phyloP scores from a whole-genome alignment of 2,329 filamentous ascomycete species.

The Leptographium radiaticola region DNA sequence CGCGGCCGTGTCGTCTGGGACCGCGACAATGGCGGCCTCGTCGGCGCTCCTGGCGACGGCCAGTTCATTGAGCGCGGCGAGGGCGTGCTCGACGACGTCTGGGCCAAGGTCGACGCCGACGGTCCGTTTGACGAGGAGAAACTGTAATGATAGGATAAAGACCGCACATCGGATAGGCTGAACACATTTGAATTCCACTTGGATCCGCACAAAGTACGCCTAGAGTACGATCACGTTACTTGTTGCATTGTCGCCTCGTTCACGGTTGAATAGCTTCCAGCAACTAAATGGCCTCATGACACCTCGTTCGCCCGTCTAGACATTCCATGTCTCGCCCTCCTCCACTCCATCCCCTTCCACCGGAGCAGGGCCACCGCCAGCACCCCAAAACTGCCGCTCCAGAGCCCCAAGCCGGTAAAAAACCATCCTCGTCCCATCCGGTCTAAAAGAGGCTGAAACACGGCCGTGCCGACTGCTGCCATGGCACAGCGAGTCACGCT shows the following conservation, averaged over 20 bases:
- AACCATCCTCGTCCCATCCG: slow-evolving; percentile 43
- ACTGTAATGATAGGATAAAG: slow-evolving; percentile 3
- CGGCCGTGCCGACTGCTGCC: slow-evolving; percentile 39
- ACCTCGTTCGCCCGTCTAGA: not conserved
- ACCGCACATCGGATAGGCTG: too few species aligned
- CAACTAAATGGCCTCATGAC: too few species aligned
- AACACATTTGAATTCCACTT: too few species aligned
- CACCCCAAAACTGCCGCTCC: not conserved
- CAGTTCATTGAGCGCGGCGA: slow-evolving; percentile 31
- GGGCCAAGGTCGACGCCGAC: slow-evolving; percentile 10
- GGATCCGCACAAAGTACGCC: too few species aligned
- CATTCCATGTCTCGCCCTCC: not conserved
- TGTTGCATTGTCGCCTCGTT: too few species aligned
- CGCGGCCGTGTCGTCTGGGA: slow-evolving; percentile 47
- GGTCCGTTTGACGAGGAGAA: slow-evolving; percentile 12
- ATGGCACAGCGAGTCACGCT: slow-evolving; percentile 44
- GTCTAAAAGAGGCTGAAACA: slow-evolving; percentile 40
- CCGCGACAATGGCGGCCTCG: slow-evolving; percentile 33
- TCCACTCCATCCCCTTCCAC: not conserved
- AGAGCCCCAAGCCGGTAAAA: slow-evolving; percentile 37
- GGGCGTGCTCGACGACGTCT: slow-evolving; percentile 12
- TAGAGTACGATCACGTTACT: too few species aligned
- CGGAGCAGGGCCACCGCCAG: not conserved
- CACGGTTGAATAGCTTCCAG: too few species aligned
- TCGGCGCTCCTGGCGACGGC: slow-evolving; percentile 34